Base-by-base conservation (phyloP, 2,329 filamentous ascomycete genomes). In the Hyphodiscus sp. region DNA sequence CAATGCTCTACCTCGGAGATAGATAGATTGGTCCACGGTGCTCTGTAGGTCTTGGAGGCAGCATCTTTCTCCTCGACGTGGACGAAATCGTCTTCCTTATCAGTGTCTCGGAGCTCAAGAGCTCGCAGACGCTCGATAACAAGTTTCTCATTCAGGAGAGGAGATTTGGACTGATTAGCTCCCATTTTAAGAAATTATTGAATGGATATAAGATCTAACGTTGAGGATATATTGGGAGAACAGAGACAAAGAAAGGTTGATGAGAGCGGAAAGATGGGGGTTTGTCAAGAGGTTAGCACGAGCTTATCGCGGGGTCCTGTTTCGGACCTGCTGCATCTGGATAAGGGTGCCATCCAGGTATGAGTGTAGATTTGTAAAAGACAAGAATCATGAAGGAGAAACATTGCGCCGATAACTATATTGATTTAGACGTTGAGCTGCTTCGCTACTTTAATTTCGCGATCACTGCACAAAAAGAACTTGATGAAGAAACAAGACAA, bases 1-100 rank as follows among this genome's bases (percentile, higher is more conserved):
- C 85, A 87, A 47, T 76, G 67, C 54, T 74, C 69, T 11, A 83
- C 72, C 5, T 76, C 69, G 13, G 73, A 66, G 13, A 82, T 67
- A 1, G 77, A 77, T 2, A 89, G 72, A 51, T 56, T 52, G 10
- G 59, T 60, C 69, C 63, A 66, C 68, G 63, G 55, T 53, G 66
- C 60, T 49, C 62, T 60, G 49, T 54, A 47, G 15, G 42, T 50
- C 52, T 56, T 77, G 26, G 71, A 1, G 65, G 67, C 9, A 52
- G 58, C 63, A 64, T 66, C 58, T 73, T 74, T 65, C 50, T 69
- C 68, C 29, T 72, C 71, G n/a, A 83, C 68, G 55, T 79, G 71
- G 29, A 81, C 68, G 53, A 77, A 82, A 47, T 80, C 78, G 41
- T 77, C 15, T 29, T 29, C 23, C 9, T 19, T 74, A 38, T 69